Evolutionary conservation across 1,284 basidiomycete species (phyloP), one percentile per base, ranked within the genome.

Genomic region (Trichosporon coremiiforme): DNA sequence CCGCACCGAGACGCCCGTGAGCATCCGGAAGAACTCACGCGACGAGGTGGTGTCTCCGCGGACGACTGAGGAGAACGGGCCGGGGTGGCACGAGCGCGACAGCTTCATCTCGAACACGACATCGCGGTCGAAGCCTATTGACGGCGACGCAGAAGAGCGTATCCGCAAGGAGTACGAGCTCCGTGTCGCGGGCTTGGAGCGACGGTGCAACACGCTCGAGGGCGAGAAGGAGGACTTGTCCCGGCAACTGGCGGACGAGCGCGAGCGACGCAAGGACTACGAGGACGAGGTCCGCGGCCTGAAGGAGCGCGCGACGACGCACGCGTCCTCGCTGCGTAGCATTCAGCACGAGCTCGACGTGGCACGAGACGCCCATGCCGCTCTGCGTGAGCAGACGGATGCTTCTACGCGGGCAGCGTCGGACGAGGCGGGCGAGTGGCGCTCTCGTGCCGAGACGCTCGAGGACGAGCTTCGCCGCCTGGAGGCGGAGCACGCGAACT

Each of bases 81-180:
- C 57, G 2, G 57, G 57, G 6, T 60, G 57, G 57, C 57, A 60
- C 57, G 57, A 60, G 57, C 57, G 35, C 35, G 63, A 64, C 60
- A 20, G 64, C 57, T 60, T 60, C 57, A 60, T 60, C 57, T 33
- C 29, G 17, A 60, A 60, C 65, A 66, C 62, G 53, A 70, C 64
- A 2, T 67, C 71, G 1, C 71, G 60, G 65, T 73, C 76, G 4
- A 75, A 75, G 64, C 33, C 55, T 15, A 67, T 45, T 33, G 69
- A 68, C 33, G 70, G 66, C 38, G 70, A 57, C n/a, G 72, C 66
- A 1, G 91, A 94, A 77, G 89, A 90, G 80, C n/a, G 20, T 1
- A 84, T 96, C 75, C 85, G 89, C 73, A 85, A 89, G 66, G 95
- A 97, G 57, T 98, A 98, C 84, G 96, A 98, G 82, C 91, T 88